Evolutionary conservation across 352 stramenopile genomes (phyloP).

Genomic region (Aphanomyces cochlioides): DNA sequence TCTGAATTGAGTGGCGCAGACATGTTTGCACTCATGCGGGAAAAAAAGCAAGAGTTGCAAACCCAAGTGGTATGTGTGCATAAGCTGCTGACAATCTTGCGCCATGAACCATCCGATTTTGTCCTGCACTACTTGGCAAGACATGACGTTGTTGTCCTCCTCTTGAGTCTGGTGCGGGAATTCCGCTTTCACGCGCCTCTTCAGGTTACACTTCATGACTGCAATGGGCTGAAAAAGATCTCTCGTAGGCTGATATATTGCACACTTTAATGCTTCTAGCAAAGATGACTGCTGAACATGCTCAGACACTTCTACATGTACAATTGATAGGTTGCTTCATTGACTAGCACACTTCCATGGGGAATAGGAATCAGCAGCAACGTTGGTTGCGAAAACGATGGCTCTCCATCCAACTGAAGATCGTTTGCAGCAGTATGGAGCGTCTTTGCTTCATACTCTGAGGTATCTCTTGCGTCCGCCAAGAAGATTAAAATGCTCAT

Average conservation of each 20-base stretch:
- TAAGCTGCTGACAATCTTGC: constrained; percentile 1
- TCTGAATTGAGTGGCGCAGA: neutral
- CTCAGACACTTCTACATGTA: constrained; percentile 8
- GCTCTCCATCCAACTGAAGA: constrained; percentile 26
- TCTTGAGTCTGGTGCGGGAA: constrained; percentile 18
- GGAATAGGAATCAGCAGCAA: constrained; percentile 13
- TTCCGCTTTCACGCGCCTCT: constrained; percentile 25
- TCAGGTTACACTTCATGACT: neutral
- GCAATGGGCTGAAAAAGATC: neutral
- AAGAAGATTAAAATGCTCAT: neutral
- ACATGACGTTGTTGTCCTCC: neutral
- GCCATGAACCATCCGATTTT: constrained; percentile 13
- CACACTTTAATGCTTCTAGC: constrained; percentile 14
- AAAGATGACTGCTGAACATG: constrained; percentile 21
- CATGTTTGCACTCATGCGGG: constrained; percentile 10
- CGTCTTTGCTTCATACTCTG: constrained; percentile 3
- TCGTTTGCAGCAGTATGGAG: constrained; percentile 9
- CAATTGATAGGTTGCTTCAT: too few relatives aligned
- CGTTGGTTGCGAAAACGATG: constrained; percentile 30
- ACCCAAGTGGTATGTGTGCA: constrained; percentile 13
- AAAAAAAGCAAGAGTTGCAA: neutral
- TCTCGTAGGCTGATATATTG: constrained; percentile 22
- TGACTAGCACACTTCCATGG: neutral
- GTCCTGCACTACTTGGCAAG: neutral
- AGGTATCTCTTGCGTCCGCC: neutral